A percentile compares a stretch with the other conserved stretches of the same genome.
These are phyloP conservation scores for Saturnispora serradocipensis DNA, from an alignment of 805 yeast species.

Conservation along the genomic window DNA sequence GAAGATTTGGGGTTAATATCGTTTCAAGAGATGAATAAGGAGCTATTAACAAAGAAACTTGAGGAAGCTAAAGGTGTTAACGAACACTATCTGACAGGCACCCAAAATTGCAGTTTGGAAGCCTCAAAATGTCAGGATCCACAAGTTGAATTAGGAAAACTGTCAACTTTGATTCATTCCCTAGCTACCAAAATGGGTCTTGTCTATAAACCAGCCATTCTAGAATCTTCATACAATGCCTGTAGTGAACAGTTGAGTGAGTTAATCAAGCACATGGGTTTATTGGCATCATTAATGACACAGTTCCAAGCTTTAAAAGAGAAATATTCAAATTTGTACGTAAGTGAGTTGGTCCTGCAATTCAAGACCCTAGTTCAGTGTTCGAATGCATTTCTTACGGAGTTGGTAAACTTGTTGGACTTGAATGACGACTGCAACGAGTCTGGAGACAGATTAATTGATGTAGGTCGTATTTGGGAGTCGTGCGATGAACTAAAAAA, in stretches of 20 bases:
- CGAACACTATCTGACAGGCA: background rate
- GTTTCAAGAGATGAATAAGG: background rate
- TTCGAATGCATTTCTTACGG: slow-evolving; percentile 6
- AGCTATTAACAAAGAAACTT: background rate
- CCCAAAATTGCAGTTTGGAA: slow-evolving; percentile 7
- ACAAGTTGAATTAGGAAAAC: slow-evolving; percentile 48
- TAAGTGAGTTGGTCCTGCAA: slow-evolving; percentile 24
- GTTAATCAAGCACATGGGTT: slow-evolving; percentile 34
- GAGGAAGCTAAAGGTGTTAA: background rate
- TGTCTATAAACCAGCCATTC: slow-evolving; percentile 52
- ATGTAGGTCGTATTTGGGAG: slow-evolving; percentile 68
- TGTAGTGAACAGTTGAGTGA: slow-evolving; percentile 42
- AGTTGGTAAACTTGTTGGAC: slow-evolving; percentile 13
- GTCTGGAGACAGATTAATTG: slow-evolving; percentile 38
- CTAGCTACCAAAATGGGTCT: slow-evolving; percentile 72
- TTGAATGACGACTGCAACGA: slow-evolving; percentile 11
- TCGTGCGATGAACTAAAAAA: slow-evolving; percentile 41
- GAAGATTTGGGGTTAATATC: background rate
- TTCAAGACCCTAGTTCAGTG: slow-evolving; percentile 11
- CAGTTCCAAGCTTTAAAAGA: slow-evolving; percentile 30
- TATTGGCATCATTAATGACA: slow-evolving; percentile 37
- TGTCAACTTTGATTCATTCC: slow-evolving; percentile 54
- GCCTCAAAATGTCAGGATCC: slow-evolving; percentile 33
- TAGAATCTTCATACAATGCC: slow-evolving; percentile 31
- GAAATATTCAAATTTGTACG: slow-evolving; percentile 27